Evolutionary conservation across 768 basidiomycete species (phyloP), one percentile per base, ranked within the genome.

Genomic region (Paxillus rubicundulus): DNA sequence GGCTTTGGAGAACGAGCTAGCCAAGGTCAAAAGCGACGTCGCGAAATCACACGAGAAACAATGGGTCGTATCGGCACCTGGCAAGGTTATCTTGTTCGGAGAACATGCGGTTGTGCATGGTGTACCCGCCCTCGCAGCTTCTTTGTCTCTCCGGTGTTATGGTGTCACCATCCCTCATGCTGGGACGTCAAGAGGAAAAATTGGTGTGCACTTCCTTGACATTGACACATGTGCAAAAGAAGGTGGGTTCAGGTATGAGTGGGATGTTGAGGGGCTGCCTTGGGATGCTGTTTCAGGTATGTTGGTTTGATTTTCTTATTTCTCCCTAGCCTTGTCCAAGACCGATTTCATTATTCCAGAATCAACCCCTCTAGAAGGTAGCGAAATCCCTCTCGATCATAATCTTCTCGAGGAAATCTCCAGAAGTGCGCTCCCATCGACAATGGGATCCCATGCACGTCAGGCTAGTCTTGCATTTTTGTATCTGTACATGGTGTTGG

Each of bases 21-120:
- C 45, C 63, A 70, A 38, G 18, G 36, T 10, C 10, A 34, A 45
- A 16, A 18, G 5, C 7, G 5, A 9, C 32, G 9, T n/a, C 17
- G 12, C 34, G 18, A 53, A 36, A 14, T 60, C 69, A 59, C 54
- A 64, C 52, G 64, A 80, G 45, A 69, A 73, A 37, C 87, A 89
- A 64, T 90, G 90, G 85, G 79, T 97, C 47, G 86, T 98, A 52
- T 94, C 92, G 52, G 93, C 97, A 3, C 97, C 97, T 8, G 97
- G 97, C 21, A 99, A 99, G 67, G 90, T 98, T 53, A 98, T 99
- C 58, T 70, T 99, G 56, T 99, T 98, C 59, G 97, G 97, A 44
- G 97, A 99, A 72, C 97, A 99, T 70, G 96, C 97, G 16, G 97
- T 99, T 46, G 97, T 99, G 17, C 87, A 98, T 67, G 97, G 97